phyloP scores from a whole-genome alignment of 441 rosid genomes.

The Erodium moschatum region DNA sequence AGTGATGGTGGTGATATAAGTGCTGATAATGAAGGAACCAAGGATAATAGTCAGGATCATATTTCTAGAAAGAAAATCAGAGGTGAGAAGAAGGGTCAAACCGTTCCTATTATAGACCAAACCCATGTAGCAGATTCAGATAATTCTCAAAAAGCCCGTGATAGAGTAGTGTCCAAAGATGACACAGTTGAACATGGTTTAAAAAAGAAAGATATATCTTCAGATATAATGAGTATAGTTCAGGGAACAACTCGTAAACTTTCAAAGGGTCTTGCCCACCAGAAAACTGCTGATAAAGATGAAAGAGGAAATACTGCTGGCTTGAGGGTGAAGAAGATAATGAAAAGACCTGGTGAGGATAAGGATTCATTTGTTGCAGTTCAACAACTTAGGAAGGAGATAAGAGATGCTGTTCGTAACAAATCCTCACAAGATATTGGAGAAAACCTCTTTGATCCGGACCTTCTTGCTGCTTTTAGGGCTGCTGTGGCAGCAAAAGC shows the following conservation, averaged over 20 bases:
- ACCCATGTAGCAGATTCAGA: constrained; percentile 29
- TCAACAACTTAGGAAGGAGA: constrained; percentile 80
- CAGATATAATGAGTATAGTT: constrained; percentile 74
- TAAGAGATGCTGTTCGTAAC: constrained; percentile 79
- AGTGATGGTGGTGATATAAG: constrained; percentile 33
- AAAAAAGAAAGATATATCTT: constrained; percentile 26
- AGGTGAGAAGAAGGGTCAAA: constrained; percentile 37
- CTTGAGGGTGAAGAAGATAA: constrained; percentile 87
- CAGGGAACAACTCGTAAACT: constrained; percentile 37
- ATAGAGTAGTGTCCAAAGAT: constrained; percentile 19
- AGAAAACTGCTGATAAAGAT: constrained; percentile 31
- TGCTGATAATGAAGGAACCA: constrained; percentile 34
- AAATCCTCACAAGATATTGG: constrained; percentile 53
- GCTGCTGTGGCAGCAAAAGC: constrained; percentile 64
- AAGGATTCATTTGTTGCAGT: constrained; percentile 61
- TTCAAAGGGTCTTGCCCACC: constrained; percentile 28
- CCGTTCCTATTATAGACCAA: constrained; percentile 27
- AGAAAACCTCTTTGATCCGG: constrained; percentile 66
- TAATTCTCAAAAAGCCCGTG: constrained; percentile 23
- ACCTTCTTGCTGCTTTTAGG: constrained; percentile 91
- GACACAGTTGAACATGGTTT: constrained; percentile 22
- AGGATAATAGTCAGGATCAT: constrained; percentile 32
- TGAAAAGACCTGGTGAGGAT: constrained; percentile 57
- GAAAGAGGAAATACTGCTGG: constrained; percentile 54
- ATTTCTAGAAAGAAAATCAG: constrained; percentile 35